phyloP scores from a whole-genome alignment of 2,329 filamentous ascomycete genomes.

The Emydomyces testavorans region DNA sequence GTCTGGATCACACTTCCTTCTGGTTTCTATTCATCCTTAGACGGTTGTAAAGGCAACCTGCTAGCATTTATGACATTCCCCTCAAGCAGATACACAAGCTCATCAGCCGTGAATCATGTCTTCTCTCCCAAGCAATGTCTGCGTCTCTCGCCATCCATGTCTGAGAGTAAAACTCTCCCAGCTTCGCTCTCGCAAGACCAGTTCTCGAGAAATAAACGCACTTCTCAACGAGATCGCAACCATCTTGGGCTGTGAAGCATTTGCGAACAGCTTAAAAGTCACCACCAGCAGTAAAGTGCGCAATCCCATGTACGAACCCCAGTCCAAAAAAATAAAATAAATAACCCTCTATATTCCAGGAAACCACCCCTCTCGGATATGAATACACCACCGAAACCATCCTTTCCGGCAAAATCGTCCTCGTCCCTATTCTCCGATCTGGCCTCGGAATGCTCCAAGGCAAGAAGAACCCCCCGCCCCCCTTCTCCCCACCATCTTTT shows the following conservation, averaged over 20 bases:
- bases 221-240: conserved; percentile 78
- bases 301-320: conserved; percentile 16
- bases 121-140: conserved; percentile 45
- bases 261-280: conserved; percentile 51
- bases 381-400: conserved; percentile 57
- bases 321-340: neutral
- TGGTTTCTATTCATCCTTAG: neutral
- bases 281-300: conserved; percentile 53
- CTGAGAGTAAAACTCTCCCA: conserved; percentile 80
- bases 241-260: conserved; percentile 71
- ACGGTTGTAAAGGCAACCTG: too few relatives aligned
- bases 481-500: neutral
- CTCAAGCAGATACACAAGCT: too few relatives aligned
- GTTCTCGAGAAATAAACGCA: conserved; percentile 62
- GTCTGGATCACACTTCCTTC: neutral
- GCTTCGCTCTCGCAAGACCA: conserved; percentile 61
- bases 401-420: conserved; percentile 55
- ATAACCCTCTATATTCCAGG: conserved; percentile 44
- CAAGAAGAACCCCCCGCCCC: conserved; percentile 26
- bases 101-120: neutral
- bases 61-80: too few relatives aligned
- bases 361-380: conserved; percentile 65
- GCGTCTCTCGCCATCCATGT: conserved; percentile 77
- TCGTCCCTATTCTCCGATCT: conserved; percentile 86
- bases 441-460: conserved; percentile 85